Base-by-base conservation (phyloP, 2,329 filamentous ascomycete genomes). In the Aspergillus alliaceus region DNA sequence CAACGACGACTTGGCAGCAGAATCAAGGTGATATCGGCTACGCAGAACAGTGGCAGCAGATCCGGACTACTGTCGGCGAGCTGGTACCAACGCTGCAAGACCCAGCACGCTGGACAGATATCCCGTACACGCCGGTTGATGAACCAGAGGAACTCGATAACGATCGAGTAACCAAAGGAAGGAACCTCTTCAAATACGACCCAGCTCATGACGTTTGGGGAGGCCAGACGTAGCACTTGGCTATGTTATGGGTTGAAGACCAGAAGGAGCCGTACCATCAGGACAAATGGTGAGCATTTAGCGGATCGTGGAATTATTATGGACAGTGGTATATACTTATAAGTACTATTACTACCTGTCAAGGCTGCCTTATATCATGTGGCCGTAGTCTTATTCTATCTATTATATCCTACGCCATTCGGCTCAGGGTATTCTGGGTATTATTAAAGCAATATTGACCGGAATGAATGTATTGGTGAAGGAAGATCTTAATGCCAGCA, bases 401-500 rank as follows among this genome's bases (percentile, higher is more conserved):
- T 76, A 50, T 73, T 64, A 32, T 72, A 0, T 74, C 73, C 78
- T 78, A 80, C 12, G 69, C 74, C 58, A 74, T 72, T 77, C 77
- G 80, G 50, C 71, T 74, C 57, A 80, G 68, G 12, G 57, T 34
- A 1, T 35, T 55, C n/a, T 60, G 55, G 18, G 52, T 48, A 11
- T 40, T 31, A 9, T 54, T 64, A 29, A 77, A 72, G 47, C 78
- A 66, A 2, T 22, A 20, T 0, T 72, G 70, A 31, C 71, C 65
- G 1, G 71, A 72, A 0, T 79, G 75, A 60, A 80, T 82, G 63
- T 83, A 82, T 7, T 80, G 81, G 0, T 78, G 79, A 55, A 80
- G 82, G 61, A 76, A 82, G 51, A 82, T 66, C 12, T 77, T 69
- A 2, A 68, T 65, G 2, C 78, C 79, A 4, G 79, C 77, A 14